Conservation (phyloP, 2,329 filamentous ascomycete species). For the Neoarthrinium moseri region DNA sequence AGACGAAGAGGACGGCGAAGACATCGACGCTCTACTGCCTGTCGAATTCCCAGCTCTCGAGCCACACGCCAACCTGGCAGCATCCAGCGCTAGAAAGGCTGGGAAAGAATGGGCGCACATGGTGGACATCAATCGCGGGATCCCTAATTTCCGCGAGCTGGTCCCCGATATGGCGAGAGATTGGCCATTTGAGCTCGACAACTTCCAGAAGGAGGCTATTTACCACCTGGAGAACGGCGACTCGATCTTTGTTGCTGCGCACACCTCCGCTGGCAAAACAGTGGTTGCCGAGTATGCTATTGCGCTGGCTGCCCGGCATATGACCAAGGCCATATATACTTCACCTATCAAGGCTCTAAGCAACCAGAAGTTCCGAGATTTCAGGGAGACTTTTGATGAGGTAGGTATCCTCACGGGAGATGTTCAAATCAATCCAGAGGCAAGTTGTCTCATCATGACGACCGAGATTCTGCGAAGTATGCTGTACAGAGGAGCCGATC, state of each 20-base stretch:
- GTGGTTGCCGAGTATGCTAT: constrained; percentile 98
- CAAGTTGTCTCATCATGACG: constrained; percentile 98
- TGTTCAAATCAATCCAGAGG: constrained; percentile 96
- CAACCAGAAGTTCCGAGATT: constrained; percentile 98
- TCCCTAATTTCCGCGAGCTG: constrained; percentile 89
- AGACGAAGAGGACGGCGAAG: constrained; percentile 49
- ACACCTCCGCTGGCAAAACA: constrained; percentile 97
- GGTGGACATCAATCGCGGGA: constrained; percentile 91
- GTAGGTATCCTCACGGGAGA: constrained; percentile 96
- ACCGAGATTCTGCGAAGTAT: constrained; percentile 98
- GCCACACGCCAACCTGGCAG: constrained; percentile 73
- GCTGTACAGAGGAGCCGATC: constrained; percentile 92
- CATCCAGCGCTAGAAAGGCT: constrained; percentile 69
- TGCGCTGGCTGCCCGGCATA: constrained; percentile 92
- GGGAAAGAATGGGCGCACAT: constrained; percentile 96
- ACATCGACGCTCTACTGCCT: constrained; percentile 84
- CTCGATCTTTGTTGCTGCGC: constrained; percentile 95
- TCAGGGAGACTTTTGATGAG: constrained; percentile 85
- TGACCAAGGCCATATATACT: constrained; percentile 99
- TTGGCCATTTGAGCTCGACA: constrained; percentile 97
- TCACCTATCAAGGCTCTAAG: constrained; percentile 98
- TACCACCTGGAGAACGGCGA: constrained; percentile 96
- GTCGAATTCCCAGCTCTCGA: constrained; percentile 92
- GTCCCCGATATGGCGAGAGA: constrained; percentile 95
- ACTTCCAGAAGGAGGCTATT: constrained; percentile 97